Evolutionary conservation across 208 protist genomes (phyloP), one percentile per base, ranked within the genome.

Genomic region (Leishmania turanica): DNA sequence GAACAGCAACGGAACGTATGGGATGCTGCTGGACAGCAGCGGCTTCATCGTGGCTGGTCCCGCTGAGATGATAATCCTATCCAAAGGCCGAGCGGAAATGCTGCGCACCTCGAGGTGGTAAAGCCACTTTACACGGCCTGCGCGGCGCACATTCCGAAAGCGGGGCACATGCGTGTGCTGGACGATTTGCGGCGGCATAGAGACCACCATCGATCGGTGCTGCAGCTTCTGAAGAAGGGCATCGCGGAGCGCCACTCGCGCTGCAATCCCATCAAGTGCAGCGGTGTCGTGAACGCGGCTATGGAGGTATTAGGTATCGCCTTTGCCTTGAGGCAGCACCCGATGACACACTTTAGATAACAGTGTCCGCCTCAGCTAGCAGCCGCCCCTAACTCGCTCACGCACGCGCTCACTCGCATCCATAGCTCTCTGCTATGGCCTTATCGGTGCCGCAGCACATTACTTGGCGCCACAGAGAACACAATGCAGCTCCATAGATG

Each of bases 11-110:
- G 89, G 91, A 13, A 96, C 93, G 27, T 90, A 89, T 72, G 84
- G 76, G 11, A 91, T 97, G 5, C 82, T 97, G 70, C 85, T 97
- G 34, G 95, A 97, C 80, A 93, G 95, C 84, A 91, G 96, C 86
- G 87, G 86, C 68, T 89, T 96, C 60, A 92, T 96, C 74, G 80
- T 92, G 54, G 88, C 90, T 40, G 95, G 95, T 1, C 89, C 95
- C 42, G 80, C 87, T 19, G 82, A 92, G 17, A 89, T 88, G 84
- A 90, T 97, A 19, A 85, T 75, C 24, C 62, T 94, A 24, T 89
- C 86, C 8, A 83, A 96, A 51, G 90, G 90, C 11, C 88, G 88
- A 2, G 79, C 90, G 2, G 90, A 91, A 60, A 83, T 85, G 62
- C 86, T 31, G 86, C 84, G 66, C 95, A 91, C 80, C 72, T 83